These are phyloP conservation scores for Cenchrus americanus DNA, from an alignment of 176 grass and related monocot species.

Conservation along the genomic window DNA sequence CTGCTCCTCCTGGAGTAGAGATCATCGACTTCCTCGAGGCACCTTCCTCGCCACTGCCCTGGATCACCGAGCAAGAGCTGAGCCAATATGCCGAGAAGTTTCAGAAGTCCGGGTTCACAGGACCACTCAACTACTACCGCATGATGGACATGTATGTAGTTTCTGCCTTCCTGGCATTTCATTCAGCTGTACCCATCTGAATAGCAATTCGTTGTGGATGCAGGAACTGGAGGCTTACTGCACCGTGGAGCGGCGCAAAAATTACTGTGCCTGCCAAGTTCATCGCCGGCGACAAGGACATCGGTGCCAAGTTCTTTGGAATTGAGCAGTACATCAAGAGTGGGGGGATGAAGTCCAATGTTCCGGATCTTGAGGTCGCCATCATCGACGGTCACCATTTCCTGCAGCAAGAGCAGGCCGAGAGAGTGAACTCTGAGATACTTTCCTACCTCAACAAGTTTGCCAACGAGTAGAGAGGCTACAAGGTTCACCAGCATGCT, in stretches of 20 bases:
- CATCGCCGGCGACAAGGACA: slow-evolving; percentile 51
- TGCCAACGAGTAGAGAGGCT: neutral
- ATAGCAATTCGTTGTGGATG: neutral
- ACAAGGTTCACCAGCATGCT: neutral
- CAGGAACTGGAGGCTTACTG: slow-evolving; percentile 60
- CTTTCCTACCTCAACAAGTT: slow-evolving; percentile 53
- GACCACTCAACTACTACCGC: slow-evolving; percentile 69
- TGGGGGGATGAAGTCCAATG: slow-evolving; percentile 32
- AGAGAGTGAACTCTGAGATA: slow-evolving; percentile 58
- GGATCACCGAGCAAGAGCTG: slow-evolving; percentile 62
- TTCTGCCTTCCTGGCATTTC: neutral
- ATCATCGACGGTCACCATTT: slow-evolving; percentile 62
- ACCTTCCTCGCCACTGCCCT: slow-evolving; percentile 45
- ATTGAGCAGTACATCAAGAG: slow-evolving; percentile 39
- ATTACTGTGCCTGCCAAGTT: slow-evolving; percentile 62
- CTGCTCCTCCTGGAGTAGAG: slow-evolving; percentile 67
- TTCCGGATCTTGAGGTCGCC: slow-evolving; percentile 52
- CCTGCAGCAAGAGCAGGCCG: slow-evolving; percentile 65
- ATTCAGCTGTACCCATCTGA: neutral
- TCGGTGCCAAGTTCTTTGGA: slow-evolving; percentile 43
- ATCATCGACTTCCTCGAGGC: slow-evolving; percentile 61
- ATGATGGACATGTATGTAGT: slow-evolving; percentile 47
- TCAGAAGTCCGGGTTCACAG: slow-evolving; percentile 68
- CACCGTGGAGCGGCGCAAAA: slow-evolving; percentile 53
- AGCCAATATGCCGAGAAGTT: slow-evolving; percentile 61